Conservation (phyloP, 805 yeast genomes). For the Wickerhamiella brachini region DNA sequence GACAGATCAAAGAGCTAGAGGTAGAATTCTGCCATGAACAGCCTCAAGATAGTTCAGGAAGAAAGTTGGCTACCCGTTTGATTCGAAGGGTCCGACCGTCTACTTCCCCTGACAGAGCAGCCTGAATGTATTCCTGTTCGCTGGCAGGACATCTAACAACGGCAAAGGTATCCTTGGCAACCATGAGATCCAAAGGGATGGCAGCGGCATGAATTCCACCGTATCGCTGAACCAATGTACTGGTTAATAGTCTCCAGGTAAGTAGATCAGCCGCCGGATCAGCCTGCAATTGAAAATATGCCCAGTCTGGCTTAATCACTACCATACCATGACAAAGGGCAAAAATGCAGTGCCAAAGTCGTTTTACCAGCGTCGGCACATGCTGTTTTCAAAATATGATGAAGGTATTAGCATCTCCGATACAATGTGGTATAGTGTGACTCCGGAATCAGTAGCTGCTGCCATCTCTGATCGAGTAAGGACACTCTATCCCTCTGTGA, state of each 20-base stretch:
- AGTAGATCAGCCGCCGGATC: slow-evolving; percentile 16
- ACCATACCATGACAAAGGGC: slow-evolving; percentile 2
- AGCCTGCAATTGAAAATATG: slow-evolving; percentile 19
- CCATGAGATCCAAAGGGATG: slow-evolving; percentile 20
- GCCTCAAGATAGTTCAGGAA: not conserved
- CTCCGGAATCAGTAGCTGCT: slow-evolving; percentile 65
- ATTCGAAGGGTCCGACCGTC: slow-evolving; percentile 6
- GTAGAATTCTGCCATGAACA: too few relatives aligned
- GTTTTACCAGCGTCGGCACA: slow-evolving; percentile 32
- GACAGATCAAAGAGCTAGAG: too few relatives aligned
- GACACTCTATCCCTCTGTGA: slow-evolving; percentile 13
- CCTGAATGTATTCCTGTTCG: slow-evolving; percentile 3
- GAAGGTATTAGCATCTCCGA: slow-evolving; percentile 54
- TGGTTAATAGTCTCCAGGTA: slow-evolving; percentile 21
- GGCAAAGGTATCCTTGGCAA: slow-evolving; percentile 5
- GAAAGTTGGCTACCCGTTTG: not conserved
- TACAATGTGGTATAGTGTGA: slow-evolving; percentile 78
- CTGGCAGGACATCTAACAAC: slow-evolving; percentile 13
- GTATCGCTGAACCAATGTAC: slow-evolving; percentile 14
- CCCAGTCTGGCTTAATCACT: slow-evolving; percentile 21
- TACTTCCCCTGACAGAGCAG: slow-evolving; percentile 5
- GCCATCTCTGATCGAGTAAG: slow-evolving; percentile 20
- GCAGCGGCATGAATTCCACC: slow-evolving; percentile 22
- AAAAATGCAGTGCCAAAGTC: not conserved
- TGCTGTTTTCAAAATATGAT: slow-evolving; percentile 48